Base-by-base conservation (phyloP, 176 grass and related monocot species). In the Hordeum marinum region DNA sequence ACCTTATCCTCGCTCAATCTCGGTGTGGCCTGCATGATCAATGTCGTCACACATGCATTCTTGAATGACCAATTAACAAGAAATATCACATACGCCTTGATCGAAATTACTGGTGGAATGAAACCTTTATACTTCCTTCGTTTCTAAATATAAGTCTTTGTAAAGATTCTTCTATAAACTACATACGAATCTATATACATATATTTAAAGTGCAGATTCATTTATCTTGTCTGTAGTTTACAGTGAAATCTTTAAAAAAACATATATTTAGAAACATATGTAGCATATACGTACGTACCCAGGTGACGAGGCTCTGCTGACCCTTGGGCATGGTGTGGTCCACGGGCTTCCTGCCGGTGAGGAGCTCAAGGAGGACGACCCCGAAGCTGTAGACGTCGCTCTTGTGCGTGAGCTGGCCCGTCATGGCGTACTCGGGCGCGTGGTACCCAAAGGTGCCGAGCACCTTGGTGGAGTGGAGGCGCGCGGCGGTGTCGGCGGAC, bases 281-380 rank as follows among this genome's bases (percentile, higher is more conserved):
- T n/a, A n/a, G n/a, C n/a, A 29, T 29, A 29, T 34, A 34, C 4
- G 4, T 13, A 25, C 50, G 11, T 98, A 98, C 95, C 95, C 95
- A 98, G 65, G 95, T 98, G 69, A 98, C 95, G 61, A 98, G 81
- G 83, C 95, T 98, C 25, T 98, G 95, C 17, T 98, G 95, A 7
- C 95, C 95, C 77, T 98, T 98, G 21, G 95, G 95, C 95, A 95
- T 95, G 54, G 92, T 98, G 84, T 98, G 95, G 41, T 98, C 93
- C 18, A 98, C 95, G 7, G 95, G 93, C 73, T 98, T 98, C 85
- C 95, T 98, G 62, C 95, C 95, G 0, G 95, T 95, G 50, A 98
- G 73, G 61, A 98, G 95, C 87, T 95, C 93, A 0, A 98, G 85
- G 37, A 98, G 93, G 26, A 98, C 83, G 8, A 98, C 96, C 10